phyloP scores from a whole-genome alignment of 768 basidiomycete species.

The Paxillus ammoniavirescens region DNA sequence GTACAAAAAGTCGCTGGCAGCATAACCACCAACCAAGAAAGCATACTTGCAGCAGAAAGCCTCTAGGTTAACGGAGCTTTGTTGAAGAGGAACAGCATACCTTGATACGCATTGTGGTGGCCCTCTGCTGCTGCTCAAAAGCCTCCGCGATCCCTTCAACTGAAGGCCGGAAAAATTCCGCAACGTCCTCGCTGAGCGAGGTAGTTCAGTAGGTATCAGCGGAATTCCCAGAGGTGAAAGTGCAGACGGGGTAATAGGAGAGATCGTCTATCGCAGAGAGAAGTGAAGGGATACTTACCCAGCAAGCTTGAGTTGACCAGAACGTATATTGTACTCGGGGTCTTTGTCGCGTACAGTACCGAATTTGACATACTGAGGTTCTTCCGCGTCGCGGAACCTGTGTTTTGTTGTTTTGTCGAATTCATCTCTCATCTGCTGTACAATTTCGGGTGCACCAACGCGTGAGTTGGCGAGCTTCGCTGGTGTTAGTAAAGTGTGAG shows the following conservation, averaged over 20 bases:
- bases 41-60: slow-evolving; percentile 15
- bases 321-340: slow-evolving; percentile 24
- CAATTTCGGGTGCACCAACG: slow-evolving; percentile 27
- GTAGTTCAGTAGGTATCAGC: not conserved
- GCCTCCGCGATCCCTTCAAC: slow-evolving; percentile 30
- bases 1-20: slow-evolving; percentile 47
- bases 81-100: slow-evolving; percentile 15
- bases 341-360: slow-evolving; percentile 37
- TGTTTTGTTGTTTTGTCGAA: slow-evolving; percentile 39
- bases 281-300: slow-evolving; percentile 23
- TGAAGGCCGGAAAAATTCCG: slow-evolving; percentile 42
- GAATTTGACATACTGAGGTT: slow-evolving; percentile 37
- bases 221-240: not conserved
- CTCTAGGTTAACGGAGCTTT: not conserved
- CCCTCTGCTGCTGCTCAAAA: slow-evolving; percentile 27
- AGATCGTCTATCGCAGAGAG: too few species aligned
- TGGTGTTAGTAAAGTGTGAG: slow-evolving; percentile 2
- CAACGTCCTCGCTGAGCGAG: slow-evolving; percentile 29
- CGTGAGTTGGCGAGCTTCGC: slow-evolving; percentile 26
- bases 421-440: slow-evolving; percentile 28
- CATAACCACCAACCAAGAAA: slow-evolving; percentile 52
- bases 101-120: slow-evolving; percentile 23
- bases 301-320: slow-evolving; percentile 33
- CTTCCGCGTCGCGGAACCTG: slow-evolving; percentile 33
- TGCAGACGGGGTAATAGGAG: not conserved